These are phyloP conservation scores for Mucor irregularis DNA, from an alignment of 371 early-diverging fungal genomes.

Conservation along the genomic window DNA sequence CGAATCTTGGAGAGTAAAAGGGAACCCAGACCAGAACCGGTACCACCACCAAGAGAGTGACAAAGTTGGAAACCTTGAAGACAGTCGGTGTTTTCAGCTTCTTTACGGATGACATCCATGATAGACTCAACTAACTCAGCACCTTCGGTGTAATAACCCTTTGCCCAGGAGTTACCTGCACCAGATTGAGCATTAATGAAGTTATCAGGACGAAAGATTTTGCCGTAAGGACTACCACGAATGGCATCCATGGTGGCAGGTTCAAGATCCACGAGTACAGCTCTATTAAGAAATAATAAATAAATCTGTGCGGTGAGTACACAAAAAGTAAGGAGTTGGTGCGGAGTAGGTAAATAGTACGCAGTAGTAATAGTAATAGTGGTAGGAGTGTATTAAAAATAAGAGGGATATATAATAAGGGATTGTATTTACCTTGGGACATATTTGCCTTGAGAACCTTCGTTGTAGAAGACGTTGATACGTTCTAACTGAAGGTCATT, in stretches of 20 bases:
- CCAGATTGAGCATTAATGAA: slow-evolving; percentile 85
- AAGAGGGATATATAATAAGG: not conserved
- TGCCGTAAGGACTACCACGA: slow-evolving; percentile 67
- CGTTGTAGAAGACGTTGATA: slow-evolving; percentile 99
- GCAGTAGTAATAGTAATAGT: not conserved
- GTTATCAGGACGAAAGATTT: slow-evolving; percentile 88
- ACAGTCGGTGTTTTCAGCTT: slow-evolving; percentile 83
- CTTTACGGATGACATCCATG: slow-evolving; percentile 84
- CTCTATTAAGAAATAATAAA: slow-evolving; percentile 60
- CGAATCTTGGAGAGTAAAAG: slow-evolving; percentile 88
- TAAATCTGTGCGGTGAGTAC: no score
- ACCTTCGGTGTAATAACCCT: slow-evolving; percentile 93
- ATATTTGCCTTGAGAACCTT: slow-evolving; percentile 83
- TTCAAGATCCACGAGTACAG: slow-evolving; percentile 98
- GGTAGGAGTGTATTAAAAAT: not conserved
- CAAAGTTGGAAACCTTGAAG: slow-evolving; percentile 90
- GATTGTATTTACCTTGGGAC: slow-evolving; percentile 74
- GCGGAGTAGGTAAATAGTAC: no score
- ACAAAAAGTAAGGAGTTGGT: not conserved
- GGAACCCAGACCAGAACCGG: slow-evolving; percentile 89
- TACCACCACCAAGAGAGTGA: slow-evolving; percentile 92
- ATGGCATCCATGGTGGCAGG: slow-evolving; percentile 99
- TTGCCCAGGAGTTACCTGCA: slow-evolving; percentile 95
- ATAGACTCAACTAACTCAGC: slow-evolving; percentile 86
- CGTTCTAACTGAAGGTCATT: slow-evolving; percentile 88